Evolutionary conservation across 2,329 filamentous ascomycete species (phyloP), one percentile per base, ranked within the genome.

Genomic region (Claviceps purpurea): DNA sequence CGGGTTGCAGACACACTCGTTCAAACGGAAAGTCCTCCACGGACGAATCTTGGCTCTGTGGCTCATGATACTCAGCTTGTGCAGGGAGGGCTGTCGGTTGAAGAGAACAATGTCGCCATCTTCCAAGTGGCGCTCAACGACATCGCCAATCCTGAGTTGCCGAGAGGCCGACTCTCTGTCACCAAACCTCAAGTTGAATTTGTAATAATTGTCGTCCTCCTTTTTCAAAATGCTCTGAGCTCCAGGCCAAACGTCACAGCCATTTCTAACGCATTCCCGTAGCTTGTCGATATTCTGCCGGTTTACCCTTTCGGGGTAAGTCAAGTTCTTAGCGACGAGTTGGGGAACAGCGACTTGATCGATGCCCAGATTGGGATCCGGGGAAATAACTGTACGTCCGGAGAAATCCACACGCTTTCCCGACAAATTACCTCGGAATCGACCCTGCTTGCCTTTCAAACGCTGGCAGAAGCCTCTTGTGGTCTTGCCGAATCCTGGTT

Each of bases 331-430:
- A 4, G 93, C 93, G n/a, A 98, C 90, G 18, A 94, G 76, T 55
- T 85, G 76, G 1, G 93, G 93, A 34, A 98, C 84, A 4, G 91
- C 91, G 39, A 98, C 93, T 67, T 98, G 84, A 59, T 97, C 89
- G 57, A 98, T 89, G 18, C 86, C 83, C 48, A 98, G 68, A 61
- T 98, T 98, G 3, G 93, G 93, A 67, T 98, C 93, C 0, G 93
- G 93, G 0, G 90, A 95, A 67, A 98, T 98, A 68, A 98, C 93
- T 0, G 93, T 98, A 66, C 93, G 83, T 18, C 89, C 93, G 11
- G 93, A 98, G 68, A 97, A 98, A 65, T 98, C 91, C 51, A 98
- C 93, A 77, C 93, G 91, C 70, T 98, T 98, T 65, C 93, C 93
- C 0, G 91, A 97, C 54, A 98, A 69, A 62, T 98, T 98, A 54